A percentile compares a stretch with the other conserved stretches of the same genome.
phyloP scores from a whole-genome alignment of 768 basidiomycete species.

The Lentinula sp. region DNA sequence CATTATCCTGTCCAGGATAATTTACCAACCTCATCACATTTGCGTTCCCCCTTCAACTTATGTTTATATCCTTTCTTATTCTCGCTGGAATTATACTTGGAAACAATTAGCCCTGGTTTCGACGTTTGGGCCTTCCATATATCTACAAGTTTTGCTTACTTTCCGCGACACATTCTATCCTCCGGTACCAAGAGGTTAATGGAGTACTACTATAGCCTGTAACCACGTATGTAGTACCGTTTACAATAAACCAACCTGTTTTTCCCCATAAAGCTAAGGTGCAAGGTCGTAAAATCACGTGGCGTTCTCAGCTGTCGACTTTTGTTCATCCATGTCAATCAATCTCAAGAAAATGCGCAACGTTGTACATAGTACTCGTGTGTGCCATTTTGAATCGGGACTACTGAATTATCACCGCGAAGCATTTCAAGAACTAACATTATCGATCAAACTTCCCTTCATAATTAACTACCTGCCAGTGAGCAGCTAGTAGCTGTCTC shows the following conservation, averaged over 20 bases:
- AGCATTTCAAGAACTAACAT: too few relatives aligned
- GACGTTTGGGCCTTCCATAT: too few relatives aligned
- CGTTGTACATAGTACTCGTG: too few relatives aligned
- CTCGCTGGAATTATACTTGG: neutral
- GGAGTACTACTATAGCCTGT: neutral
- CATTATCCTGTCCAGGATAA: neutral
- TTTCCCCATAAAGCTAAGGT: neutral
- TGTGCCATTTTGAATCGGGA: too few relatives aligned
- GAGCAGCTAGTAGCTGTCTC: too few relatives aligned
- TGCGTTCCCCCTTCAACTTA: neutral
- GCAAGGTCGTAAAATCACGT: too few relatives aligned
- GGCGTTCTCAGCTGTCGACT: too few relatives aligned
- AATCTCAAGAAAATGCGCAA: too few relatives aligned
- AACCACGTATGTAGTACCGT: neutral
- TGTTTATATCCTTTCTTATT: constrained; percentile 4
- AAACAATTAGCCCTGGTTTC: neutral
- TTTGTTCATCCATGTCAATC: too few relatives aligned
- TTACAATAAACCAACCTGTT: neutral
- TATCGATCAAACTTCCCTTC: too few relatives aligned
- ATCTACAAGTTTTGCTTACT: neutral
- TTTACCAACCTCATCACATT: neutral
- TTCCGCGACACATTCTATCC: neutral
- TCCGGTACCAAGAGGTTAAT: neutral
- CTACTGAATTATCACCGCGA: too few relatives aligned
- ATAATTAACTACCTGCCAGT: too few relatives aligned